phyloP scores from a whole-genome alignment of 2,329 filamentous ascomycete genomes.

The Venturia aucupariae region DNA sequence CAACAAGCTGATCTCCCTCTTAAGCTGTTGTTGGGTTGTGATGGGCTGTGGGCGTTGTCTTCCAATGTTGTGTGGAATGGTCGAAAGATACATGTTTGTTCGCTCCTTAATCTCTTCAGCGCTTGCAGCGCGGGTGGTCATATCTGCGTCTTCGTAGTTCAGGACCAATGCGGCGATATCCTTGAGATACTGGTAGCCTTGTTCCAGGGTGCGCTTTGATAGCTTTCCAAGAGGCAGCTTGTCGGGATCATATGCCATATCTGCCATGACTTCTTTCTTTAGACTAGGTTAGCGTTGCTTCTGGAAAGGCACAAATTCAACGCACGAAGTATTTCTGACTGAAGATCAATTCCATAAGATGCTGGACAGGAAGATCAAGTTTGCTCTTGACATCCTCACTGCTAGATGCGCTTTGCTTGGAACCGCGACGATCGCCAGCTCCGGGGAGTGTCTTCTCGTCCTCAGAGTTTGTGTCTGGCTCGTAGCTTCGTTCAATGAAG shows the following conservation, averaged over 20 bases:
- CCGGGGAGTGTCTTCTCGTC: conserved; percentile 24
- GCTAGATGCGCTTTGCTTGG: conserved; percentile 12
- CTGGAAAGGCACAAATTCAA: not conserved
- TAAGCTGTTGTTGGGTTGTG: conserved; percentile 45
- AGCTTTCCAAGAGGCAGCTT: conserved; percentile 80
- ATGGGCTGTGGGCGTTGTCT: conserved; percentile 65
- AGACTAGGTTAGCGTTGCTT: not conserved
- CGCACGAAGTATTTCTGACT: conserved; percentile 58
- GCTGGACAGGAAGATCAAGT: conserved; percentile 51
- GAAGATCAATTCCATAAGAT: conserved; percentile 74
- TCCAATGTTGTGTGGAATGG: conserved; percentile 76
- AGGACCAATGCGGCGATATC: conserved; percentile 20
- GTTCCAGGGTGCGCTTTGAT: conserved; percentile 65
- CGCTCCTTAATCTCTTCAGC: conserved; percentile 47
- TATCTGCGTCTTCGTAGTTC: conserved; percentile 21
- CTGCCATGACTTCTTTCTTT: conserved; percentile 48
- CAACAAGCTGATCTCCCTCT: conserved; percentile 68
- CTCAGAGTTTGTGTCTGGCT: conserved; percentile 45
- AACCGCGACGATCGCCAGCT: conserved; percentile 18
- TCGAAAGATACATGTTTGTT: conserved; percentile 70
- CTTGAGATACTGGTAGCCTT: conserved; percentile 69
- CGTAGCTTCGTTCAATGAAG: conserved; percentile 71
- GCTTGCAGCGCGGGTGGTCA: conserved; percentile 18
- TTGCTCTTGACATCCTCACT: conserved; percentile 42
- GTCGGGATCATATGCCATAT: conserved; percentile 61